Evolutionary conservation across 2,329 filamentous ascomycete species (phyloP).

Genomic region (Aureobasidium namibiae): DNA sequence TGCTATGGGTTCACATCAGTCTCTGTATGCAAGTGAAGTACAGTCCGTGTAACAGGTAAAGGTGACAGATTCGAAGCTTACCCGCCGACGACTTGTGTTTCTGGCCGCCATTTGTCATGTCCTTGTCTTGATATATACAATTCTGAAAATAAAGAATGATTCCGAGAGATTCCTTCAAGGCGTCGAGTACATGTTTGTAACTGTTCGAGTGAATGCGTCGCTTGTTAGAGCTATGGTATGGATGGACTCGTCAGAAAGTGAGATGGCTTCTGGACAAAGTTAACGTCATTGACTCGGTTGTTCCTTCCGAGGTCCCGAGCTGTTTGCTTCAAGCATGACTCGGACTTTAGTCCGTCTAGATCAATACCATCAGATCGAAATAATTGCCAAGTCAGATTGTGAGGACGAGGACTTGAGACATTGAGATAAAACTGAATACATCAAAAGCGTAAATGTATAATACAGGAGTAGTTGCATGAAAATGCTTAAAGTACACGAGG

Average conservation of each 20-base stretch:
- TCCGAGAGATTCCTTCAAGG: conserved; percentile 1
- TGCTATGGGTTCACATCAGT: conserved; percentile 45
- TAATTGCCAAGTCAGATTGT: too few relatives aligned
- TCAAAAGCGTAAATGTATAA: conserved; percentile 10
- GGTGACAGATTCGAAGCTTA: neutral
- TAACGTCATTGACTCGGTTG: conserved; percentile 2
- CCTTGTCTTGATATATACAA: neutral
- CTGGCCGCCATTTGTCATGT: conserved; percentile 17
- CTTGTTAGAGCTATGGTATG: neutral
- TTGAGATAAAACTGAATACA: neutral
- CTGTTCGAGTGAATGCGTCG: neutral
- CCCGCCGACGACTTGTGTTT: conserved; percentile 17
- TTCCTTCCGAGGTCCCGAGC: neutral
- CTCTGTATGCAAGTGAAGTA: neutral
- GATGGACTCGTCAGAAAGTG: conserved; percentile 5
- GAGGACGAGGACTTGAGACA: neutral
- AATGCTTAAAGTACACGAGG: conserved; percentile 6
- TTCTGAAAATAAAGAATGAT: neutral
- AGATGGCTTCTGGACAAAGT: neutral
- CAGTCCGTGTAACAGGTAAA: neutral
- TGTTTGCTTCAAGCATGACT: neutral
- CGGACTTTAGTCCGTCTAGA: neutral
- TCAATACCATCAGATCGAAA: too few relatives aligned
- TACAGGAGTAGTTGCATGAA: conserved; percentile 1
- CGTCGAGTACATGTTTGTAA: neutral